Evolutionary conservation across 2,329 filamentous ascomycete species (phyloP).

Genomic region (Madurella mycetomatis): DNA sequence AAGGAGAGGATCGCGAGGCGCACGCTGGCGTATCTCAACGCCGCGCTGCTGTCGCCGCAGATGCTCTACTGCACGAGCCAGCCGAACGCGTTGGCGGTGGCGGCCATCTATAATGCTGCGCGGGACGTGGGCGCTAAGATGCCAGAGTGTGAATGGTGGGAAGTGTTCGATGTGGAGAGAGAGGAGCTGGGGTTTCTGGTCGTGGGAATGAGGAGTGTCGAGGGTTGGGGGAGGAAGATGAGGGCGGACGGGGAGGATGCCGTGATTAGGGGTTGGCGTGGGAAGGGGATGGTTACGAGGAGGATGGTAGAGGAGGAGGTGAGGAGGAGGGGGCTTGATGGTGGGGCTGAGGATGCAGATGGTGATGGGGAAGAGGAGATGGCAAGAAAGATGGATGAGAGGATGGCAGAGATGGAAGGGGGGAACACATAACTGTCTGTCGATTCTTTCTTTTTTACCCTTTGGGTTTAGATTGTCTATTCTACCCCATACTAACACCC

Average conservation of each 20-base stretch:
- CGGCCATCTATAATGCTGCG: slow-evolving; percentile 86
- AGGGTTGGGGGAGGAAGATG: slow-evolving; percentile 62
- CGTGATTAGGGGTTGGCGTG: slow-evolving; percentile 43
- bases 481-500: neutral
- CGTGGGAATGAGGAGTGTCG: slow-evolving; percentile 75
- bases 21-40: slow-evolving; percentile 76
- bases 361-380: slow-evolving; percentile 38
- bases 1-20: slow-evolving; percentile 56
- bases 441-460: neutral
- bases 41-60: slow-evolving; percentile 80
- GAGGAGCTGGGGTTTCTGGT: slow-evolving; percentile 93
- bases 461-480: no score
- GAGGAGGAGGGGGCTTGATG: slow-evolving; percentile 43
- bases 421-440: neutral
- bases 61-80: slow-evolving; percentile 90
- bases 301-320: slow-evolving; percentile 57
- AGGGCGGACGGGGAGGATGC: slow-evolving; percentile 47
- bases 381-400: slow-evolving; percentile 39
- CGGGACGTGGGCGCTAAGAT: slow-evolving; percentile 71
- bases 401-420: slow-evolving; percentile 29
- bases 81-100: slow-evolving; percentile 76
- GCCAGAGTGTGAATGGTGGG: slow-evolving; percentile 90
- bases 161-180: slow-evolving; percentile 92
- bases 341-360: slow-evolving; percentile 28
- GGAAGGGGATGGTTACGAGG: slow-evolving; percentile 52